These are phyloP conservation scores for Aaosphaeria arxii DNA, from an alignment of 2,329 filamentous ascomycete genomes.

Conservation along the genomic window DNA sequence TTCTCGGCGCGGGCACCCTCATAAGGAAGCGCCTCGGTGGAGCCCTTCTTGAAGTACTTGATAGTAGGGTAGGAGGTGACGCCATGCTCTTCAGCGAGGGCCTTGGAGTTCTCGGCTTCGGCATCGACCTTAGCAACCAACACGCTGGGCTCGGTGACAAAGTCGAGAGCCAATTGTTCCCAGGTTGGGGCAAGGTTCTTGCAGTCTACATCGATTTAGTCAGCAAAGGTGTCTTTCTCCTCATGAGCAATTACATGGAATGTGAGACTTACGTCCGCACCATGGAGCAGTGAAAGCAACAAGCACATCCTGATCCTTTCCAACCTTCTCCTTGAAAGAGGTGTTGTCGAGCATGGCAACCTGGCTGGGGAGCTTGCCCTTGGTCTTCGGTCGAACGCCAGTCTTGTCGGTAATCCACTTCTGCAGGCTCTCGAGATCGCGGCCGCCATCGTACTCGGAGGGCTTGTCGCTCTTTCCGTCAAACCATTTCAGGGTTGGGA, in stretches of 20 bases:
- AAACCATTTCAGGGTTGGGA: conserved; percentile 97
- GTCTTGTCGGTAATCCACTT: conserved; percentile 85
- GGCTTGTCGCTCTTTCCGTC: conserved; percentile 89
- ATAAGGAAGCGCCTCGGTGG: conserved; percentile 69
- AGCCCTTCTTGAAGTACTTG: conserved; percentile 92
- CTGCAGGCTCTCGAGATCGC: conserved; percentile 81
- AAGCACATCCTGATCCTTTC: conserved; percentile 81
- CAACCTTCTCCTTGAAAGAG: conserved; percentile 74
- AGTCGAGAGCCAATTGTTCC: conserved; percentile 83
- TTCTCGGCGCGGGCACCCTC: conserved; percentile 72
- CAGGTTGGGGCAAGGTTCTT: conserved; percentile 87
- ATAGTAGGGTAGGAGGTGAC: conserved; percentile 92
- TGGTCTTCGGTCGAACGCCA: conserved; percentile 74
- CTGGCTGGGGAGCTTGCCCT: conserved; percentile 68
- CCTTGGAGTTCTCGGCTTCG: conserved; percentile 82
- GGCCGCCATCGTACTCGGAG: conserved; percentile 78
- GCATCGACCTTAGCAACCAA: conserved; percentile 94
- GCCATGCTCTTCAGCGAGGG: conserved; percentile 69
- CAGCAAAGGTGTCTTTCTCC: background rate
- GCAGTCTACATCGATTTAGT: conserved; percentile 66
- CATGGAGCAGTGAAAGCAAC: conserved; percentile 97
- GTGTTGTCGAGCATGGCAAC: conserved; percentile 78
- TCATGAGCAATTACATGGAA: conserved; percentile 4
- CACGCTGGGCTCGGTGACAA: conserved; percentile 72
- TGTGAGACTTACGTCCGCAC: conserved; percentile 82